Conservation (phyloP, 108 stramenopile species). For the Discostella stelligeroides region DNA sequence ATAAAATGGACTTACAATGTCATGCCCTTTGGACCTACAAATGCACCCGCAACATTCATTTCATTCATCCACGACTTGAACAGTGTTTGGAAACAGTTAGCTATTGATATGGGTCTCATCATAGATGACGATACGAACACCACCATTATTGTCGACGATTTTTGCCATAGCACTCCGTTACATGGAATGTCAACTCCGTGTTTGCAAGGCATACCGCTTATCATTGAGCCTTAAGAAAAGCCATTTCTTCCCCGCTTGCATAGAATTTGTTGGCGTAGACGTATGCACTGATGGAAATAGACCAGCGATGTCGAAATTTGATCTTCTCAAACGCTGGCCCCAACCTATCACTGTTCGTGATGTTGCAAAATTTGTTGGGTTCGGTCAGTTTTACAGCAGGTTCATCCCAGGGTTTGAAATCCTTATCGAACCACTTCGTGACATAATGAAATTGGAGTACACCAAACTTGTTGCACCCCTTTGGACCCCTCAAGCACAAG, state of each 20-base stretch:
- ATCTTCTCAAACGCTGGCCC: neutral
- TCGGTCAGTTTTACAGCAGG: neutral
- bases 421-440: neutral
- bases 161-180: neutral
- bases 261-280: conserved; percentile 4
- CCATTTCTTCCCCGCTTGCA: no score
- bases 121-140: no score
- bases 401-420: conserved; percentile 1
- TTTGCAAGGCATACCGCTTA: no score
- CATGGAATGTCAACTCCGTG: neutral
- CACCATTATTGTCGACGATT: neutral
- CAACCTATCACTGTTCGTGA: no score
- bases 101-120: neutral
- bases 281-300: no score
- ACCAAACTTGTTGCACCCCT: neutral
- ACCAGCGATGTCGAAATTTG: no score
- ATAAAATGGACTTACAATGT: no score
- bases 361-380: no score
- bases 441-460: neutral
- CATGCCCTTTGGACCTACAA: neutral
- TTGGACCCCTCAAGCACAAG: neutral
- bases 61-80: neutral
- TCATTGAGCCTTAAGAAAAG: neutral
- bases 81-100: neutral
- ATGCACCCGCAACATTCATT: no score